Evolutionary conservation across 768 basidiomycete species (phyloP), one percentile per base, ranked within the genome.

Genomic region (Tricholoma sp.): DNA sequence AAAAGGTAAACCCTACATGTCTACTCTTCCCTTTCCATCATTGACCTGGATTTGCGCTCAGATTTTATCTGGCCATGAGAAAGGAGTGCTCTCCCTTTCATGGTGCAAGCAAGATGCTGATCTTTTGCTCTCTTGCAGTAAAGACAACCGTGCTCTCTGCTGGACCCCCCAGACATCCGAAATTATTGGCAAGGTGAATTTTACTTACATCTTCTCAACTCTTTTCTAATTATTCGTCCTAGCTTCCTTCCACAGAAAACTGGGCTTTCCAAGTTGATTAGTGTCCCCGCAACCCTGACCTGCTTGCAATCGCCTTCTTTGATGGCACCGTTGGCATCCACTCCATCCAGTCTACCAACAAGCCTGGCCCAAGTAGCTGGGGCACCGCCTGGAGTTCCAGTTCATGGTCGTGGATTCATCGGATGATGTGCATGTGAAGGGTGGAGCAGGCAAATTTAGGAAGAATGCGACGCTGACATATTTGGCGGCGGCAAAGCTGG

Each of bases 241-340:
- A 92, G 87, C 87, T 98, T 11, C 91, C 94, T 11, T 84, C 91
- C 0, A 89, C 89, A 14, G 84, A 88, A 62, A 97, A 98, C 74
- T 98, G 95, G 96, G 90, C 94, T 0, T 98, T 98, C 87, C 91
- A 98, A 74, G 90, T 94, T 10, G 84, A 94, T 56, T 98, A 92
- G 91, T 96, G 92, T 67, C 96, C 95, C 10, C 89, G 91, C 54
- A 85, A 85, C 59, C 76, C 95, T 1, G 89, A 93, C 64, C 78
- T 97, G 46, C 83, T 98, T 39, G 92, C 94, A 0, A 87, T 94
- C 2, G 93, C 94, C 2, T 95, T 92, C 72, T 96, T 96, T 73
- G 95, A 97, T 61, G 96, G 95, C 12, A 94, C 91, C 2, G 85
- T 98, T 62, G 89, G 88, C 35, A 84, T 99, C 34, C 94, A 98